Evolutionary conservation across 352 stramenopile genomes (phyloP).

Genomic region (Globisporangium acanthophoron): DNA sequence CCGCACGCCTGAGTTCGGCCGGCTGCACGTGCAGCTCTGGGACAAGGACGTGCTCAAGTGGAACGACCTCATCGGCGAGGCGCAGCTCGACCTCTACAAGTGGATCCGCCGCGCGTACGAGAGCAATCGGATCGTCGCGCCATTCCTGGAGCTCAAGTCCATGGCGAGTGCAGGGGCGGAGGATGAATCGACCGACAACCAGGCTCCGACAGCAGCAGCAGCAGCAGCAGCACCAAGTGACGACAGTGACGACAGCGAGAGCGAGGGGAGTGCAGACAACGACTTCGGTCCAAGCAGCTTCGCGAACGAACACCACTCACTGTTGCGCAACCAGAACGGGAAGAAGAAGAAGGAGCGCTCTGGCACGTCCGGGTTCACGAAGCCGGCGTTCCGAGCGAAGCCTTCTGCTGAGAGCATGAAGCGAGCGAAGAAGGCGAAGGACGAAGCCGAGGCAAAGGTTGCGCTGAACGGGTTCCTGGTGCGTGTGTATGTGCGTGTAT

Average conservation of each 20-base stretch:
- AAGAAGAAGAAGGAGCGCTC: constrained; percentile 11
- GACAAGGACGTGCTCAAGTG: constrained; percentile 92
- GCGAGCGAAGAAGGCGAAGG: constrained; percentile 34
- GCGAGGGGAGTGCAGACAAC: not conserved
- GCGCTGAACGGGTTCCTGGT: constrained; percentile 57
- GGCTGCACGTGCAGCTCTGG: constrained; percentile 90
- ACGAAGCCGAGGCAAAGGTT: constrained; percentile 48
- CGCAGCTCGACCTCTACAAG: constrained; percentile 81
- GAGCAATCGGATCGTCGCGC: constrained; percentile 42
- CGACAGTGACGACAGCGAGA: not conserved
- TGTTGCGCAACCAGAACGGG: constrained; percentile 27
- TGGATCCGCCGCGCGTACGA: constrained; percentile 68
- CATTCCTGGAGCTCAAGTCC: constrained; percentile 60
- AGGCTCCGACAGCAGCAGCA: not conserved
- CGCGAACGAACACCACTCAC: constrained; percentile 33
- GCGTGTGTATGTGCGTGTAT: not conserved
- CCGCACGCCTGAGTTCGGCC: constrained; percentile 69
- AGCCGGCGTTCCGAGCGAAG: constrained; percentile 23
- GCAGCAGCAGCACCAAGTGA: not conserved
- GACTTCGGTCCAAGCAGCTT: constrained; percentile 6
- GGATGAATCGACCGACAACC: not conserved
- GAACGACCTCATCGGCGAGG: constrained; percentile 88
- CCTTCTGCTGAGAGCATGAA: constrained; percentile 13
- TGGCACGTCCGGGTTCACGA: constrained; percentile 15
- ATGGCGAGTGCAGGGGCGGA: constrained; percentile 4